phyloP scores from a whole-genome alignment of 2,329 filamentous ascomycete genomes.

The Fusarium nematophilum region DNA sequence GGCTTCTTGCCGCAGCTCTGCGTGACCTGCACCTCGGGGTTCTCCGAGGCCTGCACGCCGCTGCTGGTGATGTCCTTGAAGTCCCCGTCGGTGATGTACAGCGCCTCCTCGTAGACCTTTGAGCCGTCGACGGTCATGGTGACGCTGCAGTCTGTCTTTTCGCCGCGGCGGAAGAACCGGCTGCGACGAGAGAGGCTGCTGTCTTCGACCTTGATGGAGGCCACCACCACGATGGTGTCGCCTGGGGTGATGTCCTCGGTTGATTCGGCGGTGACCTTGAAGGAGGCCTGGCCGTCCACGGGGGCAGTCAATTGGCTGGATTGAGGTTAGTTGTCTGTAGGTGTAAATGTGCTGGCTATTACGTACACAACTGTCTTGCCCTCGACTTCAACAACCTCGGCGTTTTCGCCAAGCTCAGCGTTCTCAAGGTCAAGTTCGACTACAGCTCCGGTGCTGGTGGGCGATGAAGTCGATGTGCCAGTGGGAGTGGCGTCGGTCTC shows the following conservation, averaged over 20 bases:
- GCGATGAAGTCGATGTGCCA: conserved; percentile 16
- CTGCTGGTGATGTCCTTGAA: conserved; percentile 4
- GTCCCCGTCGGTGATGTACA: conserved; percentile 1
- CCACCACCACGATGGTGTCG: no score
- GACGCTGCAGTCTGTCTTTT: conserved; percentile 6
- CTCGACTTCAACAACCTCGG: conserved; percentile 18
- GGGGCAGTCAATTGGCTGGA: no score
- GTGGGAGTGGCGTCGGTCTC: conserved; percentile 3
- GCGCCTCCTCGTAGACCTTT: conserved; percentile 3
- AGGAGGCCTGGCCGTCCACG: no score
- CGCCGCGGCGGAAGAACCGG: no score
- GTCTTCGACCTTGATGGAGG: no score
- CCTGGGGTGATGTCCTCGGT: no score
- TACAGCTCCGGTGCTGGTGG: conserved; percentile 12
- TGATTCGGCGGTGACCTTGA: no score
- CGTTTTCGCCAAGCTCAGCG: conserved; percentile 29
- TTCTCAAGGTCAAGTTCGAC: conserved; percentile 27
- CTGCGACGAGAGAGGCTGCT: no score
- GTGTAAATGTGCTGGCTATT: no score
- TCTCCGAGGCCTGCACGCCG: neutral
- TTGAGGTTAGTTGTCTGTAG: no score
- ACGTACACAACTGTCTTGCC: conserved; percentile 30
- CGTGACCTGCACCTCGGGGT: conserved; percentile 11
- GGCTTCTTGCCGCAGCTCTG: conserved; percentile 19
- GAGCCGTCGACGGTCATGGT: conserved; percentile 12